Evolutionary conservation across 176 grass and related monocot genomes (phyloP).

Genomic region (Paspalum vaginatum): DNA sequence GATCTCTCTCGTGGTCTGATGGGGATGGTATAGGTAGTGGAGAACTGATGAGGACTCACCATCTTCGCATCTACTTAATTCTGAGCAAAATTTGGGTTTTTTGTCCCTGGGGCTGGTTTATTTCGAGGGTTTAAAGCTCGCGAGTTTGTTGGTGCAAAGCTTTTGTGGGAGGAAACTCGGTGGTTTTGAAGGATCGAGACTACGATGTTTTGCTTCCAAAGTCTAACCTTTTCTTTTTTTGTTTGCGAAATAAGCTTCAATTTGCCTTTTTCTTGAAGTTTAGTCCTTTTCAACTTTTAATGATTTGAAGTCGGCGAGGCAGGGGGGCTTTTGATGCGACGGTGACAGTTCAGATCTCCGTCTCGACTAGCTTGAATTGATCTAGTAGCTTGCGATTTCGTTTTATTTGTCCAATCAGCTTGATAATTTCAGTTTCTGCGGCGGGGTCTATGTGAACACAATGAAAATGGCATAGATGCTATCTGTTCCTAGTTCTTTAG

Average conservation of each 20-base stretch:
- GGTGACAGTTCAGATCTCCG: constrained; percentile 25
- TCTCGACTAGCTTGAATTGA: not conserved
- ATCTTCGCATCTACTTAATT: not conserved
- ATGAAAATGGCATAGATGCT: not conserved
- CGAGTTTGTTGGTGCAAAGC: not conserved
- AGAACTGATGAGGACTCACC: not conserved
- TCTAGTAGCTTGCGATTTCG: not conserved
- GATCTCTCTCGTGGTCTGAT: constrained; percentile 1
- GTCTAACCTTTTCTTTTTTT: too few relatives aligned
- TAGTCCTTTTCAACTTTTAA: constrained; percentile 21
- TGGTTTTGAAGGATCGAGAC: not conserved
- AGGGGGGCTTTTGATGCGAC: constrained; percentile 22
- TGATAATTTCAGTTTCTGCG: not conserved
- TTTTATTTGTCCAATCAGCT: not conserved
- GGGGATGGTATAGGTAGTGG: not conserved
- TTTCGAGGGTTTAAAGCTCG: not conserved
- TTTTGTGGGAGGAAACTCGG: not conserved
- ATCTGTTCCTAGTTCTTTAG: not conserved
- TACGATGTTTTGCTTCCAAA: not conserved
- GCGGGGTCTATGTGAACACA: not conserved
- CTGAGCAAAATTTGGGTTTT: not conserved
- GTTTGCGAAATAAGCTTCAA: too few relatives aligned
- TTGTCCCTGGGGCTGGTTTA: not conserved
- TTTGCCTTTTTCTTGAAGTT: constrained; percentile 7
- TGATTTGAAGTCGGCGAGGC: not conserved